phyloP scores from a whole-genome alignment of 805 yeast species.

The Candida pseudofarinosa region DNA sequence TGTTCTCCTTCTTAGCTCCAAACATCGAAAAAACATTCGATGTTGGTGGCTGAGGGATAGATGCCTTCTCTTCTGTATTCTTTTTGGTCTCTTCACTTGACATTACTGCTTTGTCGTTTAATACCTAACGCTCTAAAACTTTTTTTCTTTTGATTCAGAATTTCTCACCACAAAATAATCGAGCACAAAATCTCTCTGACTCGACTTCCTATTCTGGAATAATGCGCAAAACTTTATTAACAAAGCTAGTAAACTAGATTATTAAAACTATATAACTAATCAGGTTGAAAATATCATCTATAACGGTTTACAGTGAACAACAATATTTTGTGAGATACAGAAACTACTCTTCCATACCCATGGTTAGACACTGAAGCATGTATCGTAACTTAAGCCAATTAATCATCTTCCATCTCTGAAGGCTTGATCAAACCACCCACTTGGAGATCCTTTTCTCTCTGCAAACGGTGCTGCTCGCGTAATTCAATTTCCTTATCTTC shows the following conservation, averaged over 20 bases:
- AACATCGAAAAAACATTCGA: slow-evolving; percentile 90
- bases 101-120: slow-evolving; percentile 11
- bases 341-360: too few species aligned
- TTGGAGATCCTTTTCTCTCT: slow-evolving; percentile 75
- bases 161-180: slow-evolving; percentile 1
- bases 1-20: slow-evolving; percentile 81
- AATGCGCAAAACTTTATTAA: background rate
- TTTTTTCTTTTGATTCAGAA: slow-evolving; percentile 2
- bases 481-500: slow-evolving; percentile 85
- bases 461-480: slow-evolving; percentile 61
- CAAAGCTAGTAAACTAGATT: background rate
- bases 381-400: too few species aligned
- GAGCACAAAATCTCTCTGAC: background rate
- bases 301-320: background rate
- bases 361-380: too few species aligned
- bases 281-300: background rate
- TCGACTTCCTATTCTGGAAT: slow-evolving; percentile 9
- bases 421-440: slow-evolving; percentile 96
- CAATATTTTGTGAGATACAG: too few species aligned
- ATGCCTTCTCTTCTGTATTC: slow-evolving; percentile 22
- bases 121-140: background rate
- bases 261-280: background rate
- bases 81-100: slow-evolving; percentile 29
- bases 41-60: slow-evolving; percentile 61
- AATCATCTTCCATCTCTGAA: slow-evolving; percentile 82